phyloP scores from a whole-genome alignment of 306 rosid genomes.

The Pterocarpus santalinus region DNA sequence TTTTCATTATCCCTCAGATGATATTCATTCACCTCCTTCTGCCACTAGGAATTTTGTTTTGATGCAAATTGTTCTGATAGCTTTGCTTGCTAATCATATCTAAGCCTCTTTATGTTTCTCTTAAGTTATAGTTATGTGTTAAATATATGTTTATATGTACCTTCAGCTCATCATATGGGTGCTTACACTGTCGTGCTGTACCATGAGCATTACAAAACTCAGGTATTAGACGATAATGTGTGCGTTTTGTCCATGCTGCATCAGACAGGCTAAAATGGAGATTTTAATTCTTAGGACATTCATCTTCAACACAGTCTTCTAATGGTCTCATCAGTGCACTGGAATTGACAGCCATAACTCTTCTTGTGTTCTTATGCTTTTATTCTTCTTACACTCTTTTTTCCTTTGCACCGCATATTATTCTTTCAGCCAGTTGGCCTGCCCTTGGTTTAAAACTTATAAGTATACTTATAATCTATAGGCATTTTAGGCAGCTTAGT shows the following conservation, averaged over 20 bases:
- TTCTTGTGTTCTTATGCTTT: background rate
- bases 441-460: background rate
- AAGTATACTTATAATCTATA: background rate
- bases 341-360: background rate
- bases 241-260: too few relatives aligned
- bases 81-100: slow-evolving; percentile 1
- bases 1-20: slow-evolving; percentile 13
- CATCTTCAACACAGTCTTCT: background rate
- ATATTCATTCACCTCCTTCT: slow-evolving; percentile 12
- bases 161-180: slow-evolving; percentile 27
- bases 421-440: background rate
- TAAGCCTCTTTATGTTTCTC: slow-evolving; percentile 18
- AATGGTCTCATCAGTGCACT: background rate
- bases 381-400: background rate
- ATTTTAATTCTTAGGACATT: background rate
- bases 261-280: background rate
- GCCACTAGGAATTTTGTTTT: background rate
- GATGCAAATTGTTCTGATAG: slow-evolving; percentile 8
- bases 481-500: background rate
- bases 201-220: background rate
- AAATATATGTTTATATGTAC: background rate
- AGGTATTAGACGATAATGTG: background rate
- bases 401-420: background rate
- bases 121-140: slow-evolving; percentile 9
- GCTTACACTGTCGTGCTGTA: background rate